Percentiles rank a stretch among this genome's conserved stretches.
These are phyloP conservation scores for Postia placenta DNA, from an alignment of 768 basidiomycete species.

Conservation along the genomic window DNA sequence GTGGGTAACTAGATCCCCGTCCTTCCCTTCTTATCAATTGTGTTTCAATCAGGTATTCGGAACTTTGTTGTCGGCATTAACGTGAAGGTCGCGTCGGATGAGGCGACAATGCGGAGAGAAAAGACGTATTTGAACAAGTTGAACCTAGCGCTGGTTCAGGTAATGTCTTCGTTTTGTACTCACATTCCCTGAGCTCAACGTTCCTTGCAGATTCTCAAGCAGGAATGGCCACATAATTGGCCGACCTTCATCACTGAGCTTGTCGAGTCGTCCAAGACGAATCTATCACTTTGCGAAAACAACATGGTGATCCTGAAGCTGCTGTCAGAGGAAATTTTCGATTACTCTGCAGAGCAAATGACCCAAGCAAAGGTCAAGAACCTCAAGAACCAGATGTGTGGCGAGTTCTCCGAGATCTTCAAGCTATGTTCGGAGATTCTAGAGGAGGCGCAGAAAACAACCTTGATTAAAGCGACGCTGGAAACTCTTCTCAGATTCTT, in stretches of 20 bases:
- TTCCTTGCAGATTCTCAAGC: slow-evolving; percentile 83
- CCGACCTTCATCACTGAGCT: slow-evolving; percentile 96
- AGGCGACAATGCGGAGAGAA: slow-evolving; percentile 80
- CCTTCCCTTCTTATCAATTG: neutral
- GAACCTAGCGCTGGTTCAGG: slow-evolving; percentile 93
- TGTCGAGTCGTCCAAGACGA: slow-evolving; percentile 94
- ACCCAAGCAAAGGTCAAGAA: slow-evolving; percentile 97
- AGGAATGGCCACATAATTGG: slow-evolving; percentile 99
- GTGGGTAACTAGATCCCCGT: slow-evolving; percentile 29
- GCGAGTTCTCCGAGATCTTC: slow-evolving; percentile 96
- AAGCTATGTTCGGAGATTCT: slow-evolving; percentile 94
- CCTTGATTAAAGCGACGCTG: slow-evolving; percentile 88
- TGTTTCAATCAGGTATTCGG: slow-evolving; percentile 62
- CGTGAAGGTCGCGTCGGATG: slow-evolving; percentile 91
- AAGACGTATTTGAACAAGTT: slow-evolving; percentile 95
- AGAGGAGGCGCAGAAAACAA: slow-evolving; percentile 94
- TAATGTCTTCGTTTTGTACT: slow-evolving; percentile 21
- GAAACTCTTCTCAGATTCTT: slow-evolving; percentile 94
- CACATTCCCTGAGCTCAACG: neutral
- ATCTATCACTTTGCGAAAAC: slow-evolving; percentile 96
- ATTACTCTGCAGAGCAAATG: slow-evolving; percentile 98
- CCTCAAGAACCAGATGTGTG: slow-evolving; percentile 97
- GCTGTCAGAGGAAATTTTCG: slow-evolving; percentile 98
- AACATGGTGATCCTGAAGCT: slow-evolving; percentile 98
- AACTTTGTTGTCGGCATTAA: slow-evolving; percentile 94